Evolutionary conservation across 2,329 filamentous ascomycete genomes (phyloP).

Genomic region (Tetracladium maxilliforme): DNA sequence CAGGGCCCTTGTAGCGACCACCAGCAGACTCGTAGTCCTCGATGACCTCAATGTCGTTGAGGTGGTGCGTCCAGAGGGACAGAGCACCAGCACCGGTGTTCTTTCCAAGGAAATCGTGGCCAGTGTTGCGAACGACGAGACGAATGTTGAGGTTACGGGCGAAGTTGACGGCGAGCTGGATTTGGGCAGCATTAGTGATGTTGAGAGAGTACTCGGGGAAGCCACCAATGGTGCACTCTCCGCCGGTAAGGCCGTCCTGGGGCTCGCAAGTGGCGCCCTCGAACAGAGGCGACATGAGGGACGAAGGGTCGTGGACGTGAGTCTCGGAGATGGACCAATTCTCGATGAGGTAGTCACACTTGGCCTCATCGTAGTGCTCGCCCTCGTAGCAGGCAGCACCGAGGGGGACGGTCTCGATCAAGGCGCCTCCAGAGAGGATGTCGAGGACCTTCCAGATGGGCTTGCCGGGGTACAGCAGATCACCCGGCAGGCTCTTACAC

Average conservation of each 20-base stretch:
- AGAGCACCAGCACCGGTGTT: conserved; percentile 25
- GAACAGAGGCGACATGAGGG: conserved; percentile 30
- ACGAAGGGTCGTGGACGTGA: conserved; percentile 22
- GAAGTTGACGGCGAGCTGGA: conserved; percentile 27
- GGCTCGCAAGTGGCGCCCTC: conserved; percentile 23
- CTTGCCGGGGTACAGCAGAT: conserved; percentile 27
- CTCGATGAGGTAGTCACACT: conserved; percentile 16
- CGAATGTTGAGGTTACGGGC: conserved; percentile 22
- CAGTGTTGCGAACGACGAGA: conserved; percentile 17
- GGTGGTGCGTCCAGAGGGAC: conserved; percentile 34
- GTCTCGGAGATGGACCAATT: conserved; percentile 16
- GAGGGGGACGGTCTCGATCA: conserved; percentile 26
- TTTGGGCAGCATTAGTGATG: conserved; percentile 22
- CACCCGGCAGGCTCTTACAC: conserved; percentile 11
- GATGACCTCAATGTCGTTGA: conserved; percentile 21
- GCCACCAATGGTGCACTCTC: conserved; percentile 7
- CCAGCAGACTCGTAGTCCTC: conserved; percentile 21
- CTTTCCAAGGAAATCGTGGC: conserved; percentile 9
- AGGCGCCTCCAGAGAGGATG: conserved; percentile 21
- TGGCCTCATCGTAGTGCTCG: conserved; percentile 12
- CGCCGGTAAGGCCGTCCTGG: conserved; percentile 17
- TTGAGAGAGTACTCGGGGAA: conserved; percentile 16
- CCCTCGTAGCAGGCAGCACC: conserved; percentile 26
- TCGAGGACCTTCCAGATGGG: conserved; percentile 30
- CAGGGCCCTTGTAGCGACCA: conserved; percentile 31